Base-by-base conservation (phyloP, 2,329 filamentous ascomycete species). In the Rhinocladiella mackenziei region DNA sequence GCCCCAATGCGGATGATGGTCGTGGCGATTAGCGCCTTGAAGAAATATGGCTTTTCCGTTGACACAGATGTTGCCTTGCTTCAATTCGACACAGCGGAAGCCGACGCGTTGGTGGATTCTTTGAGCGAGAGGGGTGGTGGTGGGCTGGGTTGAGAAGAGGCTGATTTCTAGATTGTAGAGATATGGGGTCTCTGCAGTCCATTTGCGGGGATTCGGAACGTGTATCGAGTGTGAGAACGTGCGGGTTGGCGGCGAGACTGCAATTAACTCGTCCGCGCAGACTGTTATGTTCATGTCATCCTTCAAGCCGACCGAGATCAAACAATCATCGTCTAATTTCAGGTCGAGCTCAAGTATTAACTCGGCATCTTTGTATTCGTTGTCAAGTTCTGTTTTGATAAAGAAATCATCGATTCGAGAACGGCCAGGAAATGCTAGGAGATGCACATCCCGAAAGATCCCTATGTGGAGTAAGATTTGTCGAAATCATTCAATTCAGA, bases 11-110 rank as follows among this genome's bases (percentile, higher is more conserved):
- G 80, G 80, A 55, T 86, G 81, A 55, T 87, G 82, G 45, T 87
- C 83, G 56, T 86, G 83, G 11, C 82, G 69, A 59, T 86, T 86
- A 11, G 79, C 77, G 11, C 82, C 83, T 19, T 77, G 73, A 51
- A 86, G 70, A 2, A 77, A 70, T 37, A 86, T 72, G 1, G 75
- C 67, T 19, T 70, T 68, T 3, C 81, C 81, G 45, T 85, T 86
- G 53, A 85, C 79, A 29, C 44, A 42, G 26, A 47, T 42, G 29
- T 47, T 45, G 83, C 50, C 50, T 14, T 47, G 68, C 42, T 75
- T 77, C 38, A 83, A 69, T 62, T 84, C 78, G 2, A 83, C 74
- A 34, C 74, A 72, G 23, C 81, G 75, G 62, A 86, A 85, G 1
- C 82, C 82, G 9, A 84, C 65, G 3, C 67, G 70, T 28, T 83